Conservation (phyloP, 495 filamentous ascomycete genomes). For the Penicillium bialowiezense region DNA sequence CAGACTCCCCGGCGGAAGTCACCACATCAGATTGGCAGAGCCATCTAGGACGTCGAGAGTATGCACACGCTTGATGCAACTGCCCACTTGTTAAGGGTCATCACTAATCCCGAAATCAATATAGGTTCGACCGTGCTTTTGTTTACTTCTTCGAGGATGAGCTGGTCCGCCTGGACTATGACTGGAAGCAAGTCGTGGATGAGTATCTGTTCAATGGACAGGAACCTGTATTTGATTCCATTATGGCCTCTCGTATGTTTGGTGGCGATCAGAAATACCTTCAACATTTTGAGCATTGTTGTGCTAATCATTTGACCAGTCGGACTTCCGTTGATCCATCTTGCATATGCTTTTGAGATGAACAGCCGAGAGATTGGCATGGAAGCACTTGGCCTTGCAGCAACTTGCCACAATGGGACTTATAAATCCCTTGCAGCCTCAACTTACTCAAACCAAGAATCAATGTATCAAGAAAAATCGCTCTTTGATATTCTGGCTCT, state of each 20-base stretch:
- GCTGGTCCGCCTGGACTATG: constrained; percentile 69
- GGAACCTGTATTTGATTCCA: constrained; percentile 71
- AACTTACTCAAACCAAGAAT: constrained; percentile 54
- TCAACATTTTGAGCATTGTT: constrained; percentile 2
- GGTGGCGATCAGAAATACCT: too few species aligned
- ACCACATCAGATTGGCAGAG: constrained; percentile 80
- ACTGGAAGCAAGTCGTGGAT: constrained; percentile 75
- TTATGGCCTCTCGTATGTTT: constrained; percentile 73
- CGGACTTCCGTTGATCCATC: constrained; percentile 83
- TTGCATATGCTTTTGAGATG: constrained; percentile 85
- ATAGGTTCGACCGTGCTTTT: constrained; percentile 81
- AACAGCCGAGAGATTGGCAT: constrained; percentile 75
- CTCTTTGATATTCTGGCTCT: constrained; percentile 65
- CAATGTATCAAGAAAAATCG: constrained; percentile 51
- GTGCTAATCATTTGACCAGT: constrained; percentile 47
- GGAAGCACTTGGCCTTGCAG: constrained; percentile 71
- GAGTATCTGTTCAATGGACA: constrained; percentile 75
- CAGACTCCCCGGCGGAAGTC: constrained; percentile 79
- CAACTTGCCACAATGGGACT: constrained; percentile 68
- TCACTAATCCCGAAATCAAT: background rate
- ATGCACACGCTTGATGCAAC: constrained; percentile 12
- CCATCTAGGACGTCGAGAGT: constrained; percentile 69
- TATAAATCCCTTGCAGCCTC: constrained; percentile 79
- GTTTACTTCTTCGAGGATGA: constrained; percentile 92
- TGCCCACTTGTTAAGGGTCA: background rate